phyloP scores from a whole-genome alignment of 495 filamentous ascomycete genomes.

The Lindgomyces ingoldianus region DNA sequence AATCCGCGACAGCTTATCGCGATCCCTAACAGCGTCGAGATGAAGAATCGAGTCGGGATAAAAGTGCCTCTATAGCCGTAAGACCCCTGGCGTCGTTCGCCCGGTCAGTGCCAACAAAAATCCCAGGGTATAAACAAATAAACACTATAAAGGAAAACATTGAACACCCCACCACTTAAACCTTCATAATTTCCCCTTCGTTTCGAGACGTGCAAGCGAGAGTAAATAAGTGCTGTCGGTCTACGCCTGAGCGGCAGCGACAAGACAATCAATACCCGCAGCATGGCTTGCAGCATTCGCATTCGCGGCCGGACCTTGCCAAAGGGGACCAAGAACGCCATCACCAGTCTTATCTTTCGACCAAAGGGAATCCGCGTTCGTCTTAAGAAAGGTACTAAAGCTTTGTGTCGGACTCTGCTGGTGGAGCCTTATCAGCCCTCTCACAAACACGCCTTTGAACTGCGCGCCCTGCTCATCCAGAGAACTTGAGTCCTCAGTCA shows the following conservation, averaged over 20 bases:
- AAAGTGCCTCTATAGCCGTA: too few species aligned
- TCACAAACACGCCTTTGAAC: constrained; percentile 79
- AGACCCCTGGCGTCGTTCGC: too few species aligned
- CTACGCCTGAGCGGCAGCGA: constrained; percentile 57
- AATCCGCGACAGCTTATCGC: too few species aligned
- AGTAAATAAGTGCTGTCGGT: too few species aligned
- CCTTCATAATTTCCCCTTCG: too few species aligned
- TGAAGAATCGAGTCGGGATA: too few species aligned
- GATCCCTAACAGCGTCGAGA: too few species aligned
- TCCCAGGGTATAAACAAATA: too few species aligned
- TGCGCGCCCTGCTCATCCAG: constrained; percentile 58
- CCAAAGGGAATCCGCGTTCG: constrained; percentile 70
- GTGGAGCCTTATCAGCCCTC: constrained; percentile 65
- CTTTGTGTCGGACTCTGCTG: constrained; percentile 51
- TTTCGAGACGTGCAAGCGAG: too few species aligned
- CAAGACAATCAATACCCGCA: constrained; percentile 67
- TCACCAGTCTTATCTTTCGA: constrained; percentile 55
- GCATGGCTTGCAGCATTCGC: constrained; percentile 63
- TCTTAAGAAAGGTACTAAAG: constrained; percentile 58
- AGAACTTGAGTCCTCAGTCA: constrained; percentile 53
- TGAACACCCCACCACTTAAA: too few species aligned
- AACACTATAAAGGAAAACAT: too few species aligned
- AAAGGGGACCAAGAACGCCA: constrained; percentile 58
- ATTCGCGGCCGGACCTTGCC: constrained; percentile 57
- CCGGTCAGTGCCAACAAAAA: too few species aligned